Base-by-base conservation (phyloP, 345 rosid genomes). In the Anastatica hierochuntica region DNA sequence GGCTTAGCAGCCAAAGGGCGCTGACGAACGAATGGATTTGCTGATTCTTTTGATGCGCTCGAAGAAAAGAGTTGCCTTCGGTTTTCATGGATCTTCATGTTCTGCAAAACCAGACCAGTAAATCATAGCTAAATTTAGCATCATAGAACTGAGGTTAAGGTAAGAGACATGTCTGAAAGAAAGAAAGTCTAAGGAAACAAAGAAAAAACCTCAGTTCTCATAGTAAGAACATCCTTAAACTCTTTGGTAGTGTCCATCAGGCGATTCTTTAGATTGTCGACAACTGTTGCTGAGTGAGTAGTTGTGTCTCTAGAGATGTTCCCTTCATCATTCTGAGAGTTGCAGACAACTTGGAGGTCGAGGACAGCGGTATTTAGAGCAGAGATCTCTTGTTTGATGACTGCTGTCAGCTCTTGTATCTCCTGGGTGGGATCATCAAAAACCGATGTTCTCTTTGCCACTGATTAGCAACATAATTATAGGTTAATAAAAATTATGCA, bases 381-480 rank as follows among this genome's bases (percentile, higher is more conserved):
- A 56, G 88, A 80, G 44, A 86, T 86, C 58, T 86, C 95, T 74
- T 86, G 95, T 64, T 86, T 86, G 70, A 80, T 73, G 1, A 86
- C 81, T 14, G 73, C 75, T 17, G 92, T 86, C 43, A 83, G 56
- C 67, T 86, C 95, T 60, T 86, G 95, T 69, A 86, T 86, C 81
- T 83, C 86, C 74, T 58, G 54, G 2, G 86, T 77, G n/a, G 95
- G 95, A 70, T 86, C 88, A 67, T 86, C 95, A 58, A 86, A 86
- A 41, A 86, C 85, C 0, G 95, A 86, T 27, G 95, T 76, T 51
- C 84, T 76, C 82, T 86, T 86, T 14, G 95, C 95, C 59, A 86
- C 90, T 86, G 70, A 24, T 39, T 2, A 23, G 4, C 51, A 60
- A 40, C 50, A 52, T 23, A 33, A 33, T 6, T 2, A 21, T 30